Conservation (phyloP, 164 flowering plant species). For the grape (Vitis vinifera) region ASM3070453v1 NC_081808.1:17054501-17055000, state of each 20-base stretch:
- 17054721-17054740: not conserved
- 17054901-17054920: too few relatives aligned
- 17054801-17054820: too few relatives aligned
- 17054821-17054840: too few relatives aligned
- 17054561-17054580: slow-evolving; percentile 26
- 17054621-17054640: slow-evolving; percentile 27
- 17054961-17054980: not conserved
- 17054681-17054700: slow-evolving; percentile 18
- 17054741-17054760: too few relatives aligned
- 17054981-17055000: too few relatives aligned
- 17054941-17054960: not conserved
- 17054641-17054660: slow-evolving; percentile 34
- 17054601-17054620: slow-evolving; percentile 23
- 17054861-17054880: too few relatives aligned
- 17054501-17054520: slow-evolving; percentile 32
- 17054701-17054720: slow-evolving; percentile 18
- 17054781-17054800: too few relatives aligned
- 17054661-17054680: slow-evolving; percentile 9
- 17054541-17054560: slow-evolving; percentile 42
- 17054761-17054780: too few relatives aligned
- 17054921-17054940: not conserved
- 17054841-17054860: too few relatives aligned
- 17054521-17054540: slow-evolving; percentile 31
- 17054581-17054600: slow-evolving; percentile 41
- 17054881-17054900: too few relatives aligned